Evolutionary conservation across 1,284 basidiomycete species (phyloP).

Genomic region (Cutaneotrichosporon sp.): DNA sequence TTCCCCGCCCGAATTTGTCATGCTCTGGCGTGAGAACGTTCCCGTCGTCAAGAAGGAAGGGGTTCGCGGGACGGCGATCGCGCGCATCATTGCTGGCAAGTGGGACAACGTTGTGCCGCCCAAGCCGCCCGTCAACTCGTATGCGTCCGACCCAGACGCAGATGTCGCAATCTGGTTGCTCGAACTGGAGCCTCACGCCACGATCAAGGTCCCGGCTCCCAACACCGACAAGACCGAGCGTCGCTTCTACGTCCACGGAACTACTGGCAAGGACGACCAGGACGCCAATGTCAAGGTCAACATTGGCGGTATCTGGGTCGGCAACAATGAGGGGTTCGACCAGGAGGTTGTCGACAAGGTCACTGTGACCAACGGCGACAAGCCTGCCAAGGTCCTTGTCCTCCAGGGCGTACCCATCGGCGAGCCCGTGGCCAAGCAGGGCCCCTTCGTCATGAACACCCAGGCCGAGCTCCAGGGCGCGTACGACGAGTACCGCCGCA

Average conservation of each 20-base stretch:
- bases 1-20: conserved; percentile 12
- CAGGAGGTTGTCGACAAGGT: conserved; percentile 6
- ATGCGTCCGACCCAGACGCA: conserved; percentile 9
- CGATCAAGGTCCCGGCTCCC: conserved; percentile 12
- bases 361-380: conserved; percentile 5
- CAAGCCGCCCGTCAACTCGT: conserved; percentile 7
- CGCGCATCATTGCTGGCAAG: conserved; percentile 12
- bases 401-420: conserved; percentile 14
- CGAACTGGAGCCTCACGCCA: conserved; percentile 10
- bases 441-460: conserved; percentile 20
- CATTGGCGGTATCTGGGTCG: conserved; percentile 9
- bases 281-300: conserved; percentile 5
- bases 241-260: conserved; percentile 16
- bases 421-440: conserved; percentile 17
- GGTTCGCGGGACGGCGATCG: conserved; percentile 5
- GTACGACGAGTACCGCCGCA: conserved; percentile 12
- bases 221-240: conserved; percentile 11
- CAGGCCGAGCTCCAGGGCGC: conserved; percentile 14
- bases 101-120: conserved; percentile 10
- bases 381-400: conserved; percentile 9
- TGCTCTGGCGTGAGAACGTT: conserved; percentile 14
- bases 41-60: conserved; percentile 11
- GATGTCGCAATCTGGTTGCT: conserved; percentile 18
- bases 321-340: conserved; percentile 2
- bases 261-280: background rate